phyloP scores from a whole-genome alignment of 1,139 yeast species.

The Taphrina pruni region DNA sequence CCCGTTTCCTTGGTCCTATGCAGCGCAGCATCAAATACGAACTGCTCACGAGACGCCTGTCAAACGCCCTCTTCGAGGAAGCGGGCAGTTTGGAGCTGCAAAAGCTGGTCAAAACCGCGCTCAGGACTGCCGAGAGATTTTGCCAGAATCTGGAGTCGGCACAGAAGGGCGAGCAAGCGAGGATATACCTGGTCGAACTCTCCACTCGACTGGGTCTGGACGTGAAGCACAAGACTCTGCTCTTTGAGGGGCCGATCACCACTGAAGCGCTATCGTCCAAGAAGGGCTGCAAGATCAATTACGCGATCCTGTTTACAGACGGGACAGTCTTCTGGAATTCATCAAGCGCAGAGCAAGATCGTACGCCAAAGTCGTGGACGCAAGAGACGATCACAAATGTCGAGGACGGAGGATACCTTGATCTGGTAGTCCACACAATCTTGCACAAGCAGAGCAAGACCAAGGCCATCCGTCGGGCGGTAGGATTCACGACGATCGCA shows the following conservation, averaged over 20 bases:
- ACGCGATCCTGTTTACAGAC: constrained; percentile 30
- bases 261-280: constrained; percentile 29
- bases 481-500: constrained; percentile 18
- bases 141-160: constrained; percentile 28
- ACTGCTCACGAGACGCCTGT: constrained; percentile 18
- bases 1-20: constrained; percentile 39
- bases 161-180: constrained; percentile 31
- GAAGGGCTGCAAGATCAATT: constrained; percentile 32
- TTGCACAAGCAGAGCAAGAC: constrained; percentile 4
- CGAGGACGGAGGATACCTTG: constrained; percentile 36
- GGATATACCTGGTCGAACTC: constrained; percentile 17
- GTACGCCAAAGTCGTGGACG: constrained; percentile 25
- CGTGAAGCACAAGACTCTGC: constrained; percentile 16
- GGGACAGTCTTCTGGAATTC: constrained; percentile 35
- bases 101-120: constrained; percentile 13
- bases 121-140: constrained; percentile 20
- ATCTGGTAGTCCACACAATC: constrained; percentile 24
- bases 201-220: constrained; percentile 21
- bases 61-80: constrained; percentile 20
- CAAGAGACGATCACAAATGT: constrained; percentile 12
- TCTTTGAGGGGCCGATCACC: constrained; percentile 24
- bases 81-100: constrained; percentile 14
- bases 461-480: constrained; percentile 23
- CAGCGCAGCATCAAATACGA: constrained; percentile 35
- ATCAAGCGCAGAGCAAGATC: constrained; percentile 21